Conservation (phyloP, 495 filamentous ascomycete species). For the Penicillium longicatenatum region DNA sequence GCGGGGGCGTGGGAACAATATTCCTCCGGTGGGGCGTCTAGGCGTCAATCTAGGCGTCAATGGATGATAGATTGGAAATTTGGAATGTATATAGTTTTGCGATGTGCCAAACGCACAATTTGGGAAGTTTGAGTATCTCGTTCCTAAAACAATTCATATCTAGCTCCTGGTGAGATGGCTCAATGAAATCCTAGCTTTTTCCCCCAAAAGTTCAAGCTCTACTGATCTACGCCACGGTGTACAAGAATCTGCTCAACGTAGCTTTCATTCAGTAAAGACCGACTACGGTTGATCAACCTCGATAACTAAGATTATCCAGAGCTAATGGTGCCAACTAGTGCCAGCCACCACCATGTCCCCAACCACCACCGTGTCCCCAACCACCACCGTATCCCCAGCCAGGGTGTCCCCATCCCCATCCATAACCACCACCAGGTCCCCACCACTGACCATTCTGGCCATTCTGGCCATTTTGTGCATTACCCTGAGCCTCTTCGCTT, state of each 20-base stretch:
- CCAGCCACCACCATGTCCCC: slow-evolving; percentile 3
- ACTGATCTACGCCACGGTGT: too few relatives aligned
- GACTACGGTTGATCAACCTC: not conserved
- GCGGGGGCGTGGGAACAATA: slow-evolving; percentile 20
- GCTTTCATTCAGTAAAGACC: slow-evolving; percentile 2
- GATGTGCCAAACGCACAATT: too few relatives aligned
- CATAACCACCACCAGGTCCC: slow-evolving; percentile 1
- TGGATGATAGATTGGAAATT: too few relatives aligned
- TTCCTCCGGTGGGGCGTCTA: slow-evolving; percentile 14
- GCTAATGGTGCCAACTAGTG: not conserved
- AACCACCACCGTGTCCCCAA: not conserved
- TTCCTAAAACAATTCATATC: too few relatives aligned
- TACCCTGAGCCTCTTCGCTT: not conserved
- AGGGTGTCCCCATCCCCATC: not conserved
- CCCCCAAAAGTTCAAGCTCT: too few relatives aligned
- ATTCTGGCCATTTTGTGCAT: not conserved
- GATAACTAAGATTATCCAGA: not conserved
- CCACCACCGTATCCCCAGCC: slow-evolving; percentile 1
- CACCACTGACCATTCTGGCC: not conserved
- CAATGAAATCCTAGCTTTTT: too few relatives aligned
- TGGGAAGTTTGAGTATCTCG: too few relatives aligned
- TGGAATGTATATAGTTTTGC: too few relatives aligned
- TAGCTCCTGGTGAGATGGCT: too few relatives aligned
- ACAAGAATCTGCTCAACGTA: not conserved
- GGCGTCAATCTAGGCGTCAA: too few relatives aligned